These are phyloP conservation scores for Tuber microsphaerosporum DNA, from an alignment of 495 filamentous ascomycete species.

Conservation along the genomic window DNA sequence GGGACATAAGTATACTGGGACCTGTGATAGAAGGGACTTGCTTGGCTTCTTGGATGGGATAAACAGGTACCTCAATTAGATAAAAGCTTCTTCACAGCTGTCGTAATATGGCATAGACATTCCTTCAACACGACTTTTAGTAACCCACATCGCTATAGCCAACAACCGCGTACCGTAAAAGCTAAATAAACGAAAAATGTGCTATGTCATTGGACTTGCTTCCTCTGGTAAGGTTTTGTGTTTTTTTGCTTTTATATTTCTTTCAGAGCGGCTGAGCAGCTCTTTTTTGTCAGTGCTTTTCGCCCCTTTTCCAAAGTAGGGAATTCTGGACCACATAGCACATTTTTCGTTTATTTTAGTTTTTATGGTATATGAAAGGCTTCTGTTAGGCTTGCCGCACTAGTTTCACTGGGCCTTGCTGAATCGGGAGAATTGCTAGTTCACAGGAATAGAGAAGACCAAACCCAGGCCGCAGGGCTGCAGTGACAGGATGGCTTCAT, in stretches of 20 bases:
- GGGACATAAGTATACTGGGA: neutral
- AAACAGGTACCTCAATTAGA: neutral
- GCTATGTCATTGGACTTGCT: too few relatives aligned
- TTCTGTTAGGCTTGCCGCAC: neutral
- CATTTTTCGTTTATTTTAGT: too few relatives aligned
- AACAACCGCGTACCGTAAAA: neutral
- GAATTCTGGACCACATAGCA: too few relatives aligned
- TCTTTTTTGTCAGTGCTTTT: too few relatives aligned
- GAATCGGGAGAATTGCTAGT: neutral
- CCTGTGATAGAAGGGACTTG: neutral
- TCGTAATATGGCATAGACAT: neutral
- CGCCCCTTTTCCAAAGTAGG: too few relatives aligned
- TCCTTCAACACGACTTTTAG: neutral
- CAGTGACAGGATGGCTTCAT: neutral
- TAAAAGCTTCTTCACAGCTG: neutral
- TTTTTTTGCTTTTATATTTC: too few relatives aligned
- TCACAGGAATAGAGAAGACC: neutral
- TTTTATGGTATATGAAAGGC: neutral
- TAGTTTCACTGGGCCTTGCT: neutral
- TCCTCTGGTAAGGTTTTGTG: too few relatives aligned
- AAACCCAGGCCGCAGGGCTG: neutral
- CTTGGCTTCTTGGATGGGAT: neutral
- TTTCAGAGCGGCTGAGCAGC: too few relatives aligned
- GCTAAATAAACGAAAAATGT: too few relatives aligned
- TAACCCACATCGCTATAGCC: fast-evolving